Percentiles rank a stretch among this genome's conserved stretches.
Conservation (phyloP, 768 basidiomycete species). For the Psilocybe azurescens region DNA sequence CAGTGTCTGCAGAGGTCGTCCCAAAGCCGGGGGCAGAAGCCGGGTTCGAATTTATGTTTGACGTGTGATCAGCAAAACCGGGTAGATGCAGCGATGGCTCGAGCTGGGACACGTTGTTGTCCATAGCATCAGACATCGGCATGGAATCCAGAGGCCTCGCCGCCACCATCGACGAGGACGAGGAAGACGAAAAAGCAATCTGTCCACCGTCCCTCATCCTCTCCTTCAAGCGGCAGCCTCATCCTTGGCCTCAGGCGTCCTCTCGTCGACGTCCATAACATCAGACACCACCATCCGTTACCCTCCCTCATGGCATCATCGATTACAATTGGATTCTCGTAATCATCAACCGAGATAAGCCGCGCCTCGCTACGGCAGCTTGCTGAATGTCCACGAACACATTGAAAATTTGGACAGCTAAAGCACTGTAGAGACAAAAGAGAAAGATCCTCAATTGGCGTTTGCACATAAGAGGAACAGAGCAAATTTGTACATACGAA, state of each 20-base stretch:
- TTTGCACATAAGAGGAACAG: too few species aligned
- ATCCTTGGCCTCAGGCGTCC: constrained; percentile 11
- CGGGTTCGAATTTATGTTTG: not conserved
- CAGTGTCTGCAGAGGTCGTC: not conserved
- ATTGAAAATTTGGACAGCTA: too few species aligned
- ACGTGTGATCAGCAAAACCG: not conserved
- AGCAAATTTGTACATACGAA: too few species aligned
- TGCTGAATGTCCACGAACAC: too few species aligned
- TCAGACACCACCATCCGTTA: too few species aligned
- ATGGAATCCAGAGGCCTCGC: not conserved
- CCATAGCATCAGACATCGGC: not conserved
- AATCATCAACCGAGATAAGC: too few species aligned
- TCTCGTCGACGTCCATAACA: not conserved
- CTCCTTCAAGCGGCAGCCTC: not conserved
- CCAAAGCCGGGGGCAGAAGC: not conserved
- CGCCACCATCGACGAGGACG: not conserved
- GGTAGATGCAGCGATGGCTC: not conserved
- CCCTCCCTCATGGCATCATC: too few species aligned
- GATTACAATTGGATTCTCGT: too few species aligned
- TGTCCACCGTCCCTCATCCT: not conserved
- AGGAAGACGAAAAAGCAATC: not conserved
- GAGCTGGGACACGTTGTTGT: not conserved
- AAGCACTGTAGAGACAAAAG: too few species aligned
- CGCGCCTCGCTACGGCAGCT: too few species aligned
- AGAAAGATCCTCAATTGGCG: too few species aligned